Conservation (phyloP, 192 early-diverging fungal species). For the Jimgerdemannia lactiflua region DNA sequence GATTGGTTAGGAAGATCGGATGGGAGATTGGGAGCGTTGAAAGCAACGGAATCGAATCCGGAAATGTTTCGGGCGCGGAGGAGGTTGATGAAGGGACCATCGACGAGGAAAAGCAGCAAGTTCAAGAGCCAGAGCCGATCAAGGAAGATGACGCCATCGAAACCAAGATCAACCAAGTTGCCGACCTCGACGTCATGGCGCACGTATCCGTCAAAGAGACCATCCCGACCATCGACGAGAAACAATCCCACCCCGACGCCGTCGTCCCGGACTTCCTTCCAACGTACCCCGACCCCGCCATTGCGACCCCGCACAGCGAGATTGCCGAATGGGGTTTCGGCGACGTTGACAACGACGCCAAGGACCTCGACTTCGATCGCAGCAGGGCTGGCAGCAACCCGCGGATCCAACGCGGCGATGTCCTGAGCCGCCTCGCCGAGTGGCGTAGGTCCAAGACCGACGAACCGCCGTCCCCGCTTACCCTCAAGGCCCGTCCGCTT, state of each 20-base stretch:
- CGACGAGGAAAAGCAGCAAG: no score
- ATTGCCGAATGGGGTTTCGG: neutral
- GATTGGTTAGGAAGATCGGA: neutral
- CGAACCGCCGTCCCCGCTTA: neutral
- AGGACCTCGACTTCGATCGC: no score
- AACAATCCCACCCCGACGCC: neutral
- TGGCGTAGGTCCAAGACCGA: neutral
- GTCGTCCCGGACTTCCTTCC: neutral
- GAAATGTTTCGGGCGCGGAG: no score
- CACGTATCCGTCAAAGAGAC: neutral
- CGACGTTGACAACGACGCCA: neutral
- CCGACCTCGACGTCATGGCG: neutral
- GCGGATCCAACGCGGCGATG: neutral
- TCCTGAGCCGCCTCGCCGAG: neutral
- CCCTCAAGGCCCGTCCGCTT: no score
- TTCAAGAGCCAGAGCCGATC: neutral
- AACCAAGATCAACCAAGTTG: neutral
- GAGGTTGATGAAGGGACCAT: no score
- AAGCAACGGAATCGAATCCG: no score
- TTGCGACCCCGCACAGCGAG: neutral
- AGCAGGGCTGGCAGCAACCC: no score
- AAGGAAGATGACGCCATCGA: neutral
- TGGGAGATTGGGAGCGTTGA: neutral
- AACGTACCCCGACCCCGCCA: neutral
- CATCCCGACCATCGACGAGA: neutral